A percentile compares a stretch with the other conserved stretches of the same genome.
Evolutionary conservation across 331 rosid genomes (phyloP).

Genomic region (Pyrus hybrid): DNA sequence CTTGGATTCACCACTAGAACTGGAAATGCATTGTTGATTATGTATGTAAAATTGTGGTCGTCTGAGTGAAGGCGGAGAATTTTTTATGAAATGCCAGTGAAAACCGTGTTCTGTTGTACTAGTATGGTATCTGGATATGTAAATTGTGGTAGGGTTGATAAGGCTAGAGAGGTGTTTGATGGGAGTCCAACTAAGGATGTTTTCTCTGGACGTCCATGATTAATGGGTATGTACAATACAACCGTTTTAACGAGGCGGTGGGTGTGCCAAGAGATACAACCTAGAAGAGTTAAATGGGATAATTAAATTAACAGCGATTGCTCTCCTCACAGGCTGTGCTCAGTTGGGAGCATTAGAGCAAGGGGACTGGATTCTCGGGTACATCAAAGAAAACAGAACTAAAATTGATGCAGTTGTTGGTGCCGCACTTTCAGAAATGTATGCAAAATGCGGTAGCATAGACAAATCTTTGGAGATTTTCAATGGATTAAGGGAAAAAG

Average conservation of each 20-base stretch:
- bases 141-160: slow-evolving; percentile 32
- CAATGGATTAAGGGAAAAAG: no score
- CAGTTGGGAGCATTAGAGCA: slow-evolving; percentile 62
- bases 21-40: slow-evolving; percentile 27
- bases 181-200: no score
- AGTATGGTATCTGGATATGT: background rate
- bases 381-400: slow-evolving; percentile 32
- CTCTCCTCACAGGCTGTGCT: slow-evolving; percentile 70
- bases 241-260: no score
- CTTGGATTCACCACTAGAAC: slow-evolving; percentile 32
- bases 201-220: no score
- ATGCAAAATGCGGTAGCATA: no score
- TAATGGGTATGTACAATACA: background rate
- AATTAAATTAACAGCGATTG: slow-evolving; percentile 45
- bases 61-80: slow-evolving; percentile 31
- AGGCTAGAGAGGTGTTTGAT: slow-evolving; percentile 52
- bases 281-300: slow-evolving; percentile 44
- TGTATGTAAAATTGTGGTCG: slow-evolving; percentile 43
- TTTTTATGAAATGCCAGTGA: slow-evolving; percentile 40
- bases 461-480: slow-evolving; percentile 4
- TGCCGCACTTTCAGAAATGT: slow-evolving; percentile 24
- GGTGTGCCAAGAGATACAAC: slow-evolving; percentile 15
- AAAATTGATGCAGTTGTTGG: slow-evolving; percentile 61
- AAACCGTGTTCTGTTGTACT: slow-evolving; percentile 64
- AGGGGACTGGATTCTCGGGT: slow-evolving; percentile 68